Evolutionary conservation across 768 basidiomycete species (phyloP).

Genomic region (Leccinum disarticulatum): DNA sequence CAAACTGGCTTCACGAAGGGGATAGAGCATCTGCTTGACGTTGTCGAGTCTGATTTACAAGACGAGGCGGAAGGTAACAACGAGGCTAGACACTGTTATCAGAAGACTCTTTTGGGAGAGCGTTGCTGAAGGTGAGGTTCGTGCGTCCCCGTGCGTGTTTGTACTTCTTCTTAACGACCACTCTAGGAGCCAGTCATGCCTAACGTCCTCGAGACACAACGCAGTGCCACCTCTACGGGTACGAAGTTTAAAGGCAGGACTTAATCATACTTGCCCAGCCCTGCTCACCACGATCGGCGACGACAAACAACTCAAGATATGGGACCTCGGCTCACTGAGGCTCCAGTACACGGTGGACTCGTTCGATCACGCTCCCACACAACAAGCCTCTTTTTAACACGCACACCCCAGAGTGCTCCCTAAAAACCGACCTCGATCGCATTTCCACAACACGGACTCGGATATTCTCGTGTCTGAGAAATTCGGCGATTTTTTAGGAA

Average conservation of each 20-base stretch:
- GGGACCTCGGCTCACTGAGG: slow-evolving; percentile 57
- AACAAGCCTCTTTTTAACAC: neutral
- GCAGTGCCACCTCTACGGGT: slow-evolving; percentile 37
- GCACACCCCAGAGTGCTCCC: slow-evolving; percentile 62
- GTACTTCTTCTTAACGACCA: neutral
- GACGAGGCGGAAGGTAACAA: slow-evolving; percentile 57
- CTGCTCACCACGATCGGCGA: slow-evolving; percentile 63
- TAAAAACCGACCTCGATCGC: slow-evolving; percentile 76
- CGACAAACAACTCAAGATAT: slow-evolving; percentile 80
- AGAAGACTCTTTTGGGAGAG: slow-evolving; percentile 80
- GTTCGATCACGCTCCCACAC: neutral
- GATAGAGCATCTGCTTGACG: slow-evolving; percentile 79
- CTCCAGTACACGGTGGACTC: slow-evolving; percentile 59
- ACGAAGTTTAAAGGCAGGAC: slow-evolving; percentile 39
- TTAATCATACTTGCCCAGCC: too few species aligned
- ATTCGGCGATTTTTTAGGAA: slow-evolving; percentile 82
- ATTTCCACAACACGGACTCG: slow-evolving; percentile 58
- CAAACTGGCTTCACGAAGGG: slow-evolving; percentile 79
- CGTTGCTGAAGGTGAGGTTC: slow-evolving; percentile 66
- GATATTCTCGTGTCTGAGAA: slow-evolving; percentile 87
- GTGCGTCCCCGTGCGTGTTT: slow-evolving; percentile 16
- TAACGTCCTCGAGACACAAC: slow-evolving; percentile 50
- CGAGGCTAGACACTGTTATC: slow-evolving; percentile 60
- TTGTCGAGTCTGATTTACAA: slow-evolving; percentile 62
- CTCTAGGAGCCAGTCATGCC: slow-evolving; percentile 64